Evolutionary conservation across 208 protist species (phyloP).

Genomic region (Trypanosoma conorhini): DNA sequence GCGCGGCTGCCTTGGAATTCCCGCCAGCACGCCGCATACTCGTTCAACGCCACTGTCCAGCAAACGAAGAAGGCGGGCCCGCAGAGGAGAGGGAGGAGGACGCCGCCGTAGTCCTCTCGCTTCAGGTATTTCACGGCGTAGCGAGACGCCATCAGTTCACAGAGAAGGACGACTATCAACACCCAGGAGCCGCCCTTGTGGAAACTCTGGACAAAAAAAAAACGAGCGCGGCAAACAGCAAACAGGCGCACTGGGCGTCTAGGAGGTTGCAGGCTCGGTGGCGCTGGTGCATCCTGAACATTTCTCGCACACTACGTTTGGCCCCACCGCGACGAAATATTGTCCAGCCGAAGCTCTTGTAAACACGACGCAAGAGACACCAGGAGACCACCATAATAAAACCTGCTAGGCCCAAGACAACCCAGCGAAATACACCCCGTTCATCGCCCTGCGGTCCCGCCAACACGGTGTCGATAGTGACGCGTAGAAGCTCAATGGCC

Average conservation of each 20-base stretch:
- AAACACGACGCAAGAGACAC: conserved; percentile 7
- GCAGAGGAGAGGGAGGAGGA: background rate
- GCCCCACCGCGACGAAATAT: conserved; percentile 20
- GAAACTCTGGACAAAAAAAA: conserved; percentile 6
- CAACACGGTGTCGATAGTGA: no score
- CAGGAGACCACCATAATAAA: conserved; percentile 8
- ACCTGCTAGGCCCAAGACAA: background rate
- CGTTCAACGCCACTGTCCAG: conserved; percentile 9
- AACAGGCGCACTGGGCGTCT: conserved; percentile 2
- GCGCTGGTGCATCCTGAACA: conserved; percentile 22
- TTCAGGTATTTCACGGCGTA: conserved; percentile 18
- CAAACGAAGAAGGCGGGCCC: conserved; percentile 9
- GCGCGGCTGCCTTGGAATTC: conserved; percentile 7
- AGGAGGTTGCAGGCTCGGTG: conserved; percentile 7
- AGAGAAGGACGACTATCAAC: conserved; percentile 9
- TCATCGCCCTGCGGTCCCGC: background rate
- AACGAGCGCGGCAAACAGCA: conserved; percentile 15
- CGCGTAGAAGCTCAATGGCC: no score
- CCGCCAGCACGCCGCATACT: conserved; percentile 13
- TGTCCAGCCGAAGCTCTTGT: conserved; percentile 21
- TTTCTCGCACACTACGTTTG: conserved; percentile 3
- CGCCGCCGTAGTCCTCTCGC: conserved; percentile 9
- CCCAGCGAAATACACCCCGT: background rate
- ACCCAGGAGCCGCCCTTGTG: conserved; percentile 3
- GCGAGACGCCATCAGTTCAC: conserved; percentile 9